phyloP scores from a whole-genome alignment of 2,329 filamentous ascomycete genomes.

The Epichloe baconii region DNA sequence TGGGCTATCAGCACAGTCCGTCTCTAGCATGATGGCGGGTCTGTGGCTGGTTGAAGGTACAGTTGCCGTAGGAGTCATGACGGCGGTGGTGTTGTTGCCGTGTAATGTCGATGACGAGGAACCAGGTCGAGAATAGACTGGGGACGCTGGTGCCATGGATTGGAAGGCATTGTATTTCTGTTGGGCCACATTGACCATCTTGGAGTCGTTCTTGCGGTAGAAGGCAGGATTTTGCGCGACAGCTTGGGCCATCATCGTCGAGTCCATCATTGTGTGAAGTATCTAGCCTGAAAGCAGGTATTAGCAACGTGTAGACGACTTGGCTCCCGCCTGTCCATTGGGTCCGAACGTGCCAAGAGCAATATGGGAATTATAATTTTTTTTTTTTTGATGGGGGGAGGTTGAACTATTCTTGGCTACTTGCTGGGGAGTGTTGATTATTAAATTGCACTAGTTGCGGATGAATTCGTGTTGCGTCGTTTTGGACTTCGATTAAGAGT shows the following conservation, averaged over 20 bases:
- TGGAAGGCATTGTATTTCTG: constrained; percentile 31
- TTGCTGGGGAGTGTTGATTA: neutral
- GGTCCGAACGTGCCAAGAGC: constrained; percentile 2
- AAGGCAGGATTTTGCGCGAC: constrained; percentile 69
- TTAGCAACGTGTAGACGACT: neutral
- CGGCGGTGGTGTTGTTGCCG: constrained; percentile 40
- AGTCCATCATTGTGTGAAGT: constrained; percentile 42
- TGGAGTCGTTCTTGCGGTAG: constrained; percentile 73
- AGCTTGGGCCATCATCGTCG: constrained; percentile 43
- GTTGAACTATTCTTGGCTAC: neutral
- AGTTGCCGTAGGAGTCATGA: constrained; percentile 63
- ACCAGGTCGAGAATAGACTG: constrained; percentile 51
- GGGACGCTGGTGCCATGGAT: constrained; percentile 42
- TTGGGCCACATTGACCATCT: constrained; percentile 30
- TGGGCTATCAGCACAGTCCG: constrained; percentile 54
- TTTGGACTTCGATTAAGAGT: constrained; percentile 8
- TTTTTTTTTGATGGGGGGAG: neutral
- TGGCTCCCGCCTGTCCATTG: too few relatives aligned
- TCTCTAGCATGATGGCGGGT: constrained; percentile 67
- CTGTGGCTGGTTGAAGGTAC: constrained; percentile 63
- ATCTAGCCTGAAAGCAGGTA: neutral
- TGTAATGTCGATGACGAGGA: constrained; percentile 46
- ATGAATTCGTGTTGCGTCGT: constrained; percentile 2
- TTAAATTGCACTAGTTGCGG: neutral
- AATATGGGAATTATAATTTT: neutral